Evolutionary conservation across 2,329 filamentous ascomycete genomes (phyloP), one percentile per base, ranked within the genome.

Genomic region (Alternaria metachromatica): DNA sequence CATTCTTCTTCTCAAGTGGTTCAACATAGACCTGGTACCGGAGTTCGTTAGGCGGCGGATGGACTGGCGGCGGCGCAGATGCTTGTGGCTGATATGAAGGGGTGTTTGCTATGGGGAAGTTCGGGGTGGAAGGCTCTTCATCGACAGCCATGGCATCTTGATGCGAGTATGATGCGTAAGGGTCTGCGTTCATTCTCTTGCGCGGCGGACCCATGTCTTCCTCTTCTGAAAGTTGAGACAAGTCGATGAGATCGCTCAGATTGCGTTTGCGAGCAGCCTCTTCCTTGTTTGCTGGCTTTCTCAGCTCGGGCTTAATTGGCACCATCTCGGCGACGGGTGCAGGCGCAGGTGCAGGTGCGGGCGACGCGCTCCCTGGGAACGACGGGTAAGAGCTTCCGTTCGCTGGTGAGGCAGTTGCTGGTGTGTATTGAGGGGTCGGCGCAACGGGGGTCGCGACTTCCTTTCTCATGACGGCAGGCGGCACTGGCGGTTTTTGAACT

Each of bases 221-320:
- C 1, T 84, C 82, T 21, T 87, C 84, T 15, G 82, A 82, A 18
- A 84, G 71, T 21, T 68, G 66, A 5, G 85, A 84, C 56, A 88
- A 72, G 70, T 88, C 86, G 6, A 88, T 80, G 45, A 88, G 76
- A 26, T 88, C 86, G 25, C 78, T 82, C 65, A 88, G 84, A 8
- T 80, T 83, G 21, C 85, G 81, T 71, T 88, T 88, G 25, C 84
- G 80, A n/a, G 87, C 86, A 57, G 82, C 82, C 69, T 86, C 84
- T 71, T 84, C 85, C 68, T 88, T 88, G 65, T 85, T 81, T 6
- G 79, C 78, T 28, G 82, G 81, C 11, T 62, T 69, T 60, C 73
- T 79, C 30, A 74, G 50, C 54, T 72, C 74, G 49, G 68, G 59
- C 49, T 68, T 76, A 25, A 58, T 67, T 5, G 65, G 79, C 20